Conservation (phyloP, 306 rosid species). For the Cicer judaicum region DNA sequence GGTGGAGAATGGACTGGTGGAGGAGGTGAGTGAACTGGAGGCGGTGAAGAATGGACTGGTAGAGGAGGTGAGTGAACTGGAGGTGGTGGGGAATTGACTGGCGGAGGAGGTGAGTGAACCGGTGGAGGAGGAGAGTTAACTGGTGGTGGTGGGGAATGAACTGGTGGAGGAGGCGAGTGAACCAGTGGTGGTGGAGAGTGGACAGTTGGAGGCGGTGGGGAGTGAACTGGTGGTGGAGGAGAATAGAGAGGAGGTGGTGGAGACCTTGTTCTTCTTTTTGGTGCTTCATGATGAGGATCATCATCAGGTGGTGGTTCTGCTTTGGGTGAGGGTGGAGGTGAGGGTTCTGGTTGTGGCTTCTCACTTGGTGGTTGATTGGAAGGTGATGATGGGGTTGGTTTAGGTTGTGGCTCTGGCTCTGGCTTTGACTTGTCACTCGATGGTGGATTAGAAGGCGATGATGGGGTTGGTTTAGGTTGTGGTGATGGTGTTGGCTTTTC, state of each 20-base stretch:
- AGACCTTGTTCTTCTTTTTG: not conserved
- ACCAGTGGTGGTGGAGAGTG: not conserved
- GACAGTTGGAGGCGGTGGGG: not conserved
- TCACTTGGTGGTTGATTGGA: not conserved
- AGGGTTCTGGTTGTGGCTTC: not conserved
- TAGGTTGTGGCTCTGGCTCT: not conserved
- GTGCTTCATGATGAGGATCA: slow-evolving; percentile 18
- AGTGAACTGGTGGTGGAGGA: not conserved
- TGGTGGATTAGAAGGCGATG: not conserved
- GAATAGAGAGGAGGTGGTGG: not conserved
- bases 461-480: not conserved
- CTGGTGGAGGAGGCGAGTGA: not conserved
- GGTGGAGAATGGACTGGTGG: too few relatives aligned
- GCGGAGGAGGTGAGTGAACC: not conserved
- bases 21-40: not conserved
- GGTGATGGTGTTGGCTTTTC: slow-evolving; percentile 14
- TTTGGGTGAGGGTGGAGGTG: not conserved
- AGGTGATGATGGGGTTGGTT: not conserved
- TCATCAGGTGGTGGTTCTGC: not conserved
- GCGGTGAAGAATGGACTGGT: not conserved
- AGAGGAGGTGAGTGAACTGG: not conserved
- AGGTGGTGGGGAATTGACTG: not conserved
- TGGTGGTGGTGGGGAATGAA: not conserved
- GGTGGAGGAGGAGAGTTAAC: not conserved
- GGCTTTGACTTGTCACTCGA: not conserved